Conservation (phyloP, 352 stramenopile species). For the Pythium grandisporangium region DNA sequence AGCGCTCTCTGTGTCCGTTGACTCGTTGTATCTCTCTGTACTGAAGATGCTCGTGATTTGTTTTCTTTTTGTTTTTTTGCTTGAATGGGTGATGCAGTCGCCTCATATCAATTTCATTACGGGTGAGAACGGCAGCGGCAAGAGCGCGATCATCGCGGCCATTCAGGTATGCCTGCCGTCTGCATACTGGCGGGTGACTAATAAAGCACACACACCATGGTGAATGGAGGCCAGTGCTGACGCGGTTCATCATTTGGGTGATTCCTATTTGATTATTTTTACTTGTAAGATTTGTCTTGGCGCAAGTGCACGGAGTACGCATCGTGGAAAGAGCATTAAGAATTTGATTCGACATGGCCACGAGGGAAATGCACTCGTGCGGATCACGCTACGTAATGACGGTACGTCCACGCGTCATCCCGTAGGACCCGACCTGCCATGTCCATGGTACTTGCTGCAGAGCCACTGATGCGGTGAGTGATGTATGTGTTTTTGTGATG, state of each 20-base stretch:
- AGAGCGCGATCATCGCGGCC: slow-evolving; percentile 95
- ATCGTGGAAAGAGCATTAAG: slow-evolving; percentile 93
- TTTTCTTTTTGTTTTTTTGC: no score
- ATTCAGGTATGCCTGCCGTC: slow-evolving; percentile 83
- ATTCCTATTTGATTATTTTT: no score
- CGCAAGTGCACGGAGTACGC: slow-evolving; percentile 87
- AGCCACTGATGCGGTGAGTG: no score
- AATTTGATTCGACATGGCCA: slow-evolving; percentile 93
- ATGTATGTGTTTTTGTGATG: not conserved
- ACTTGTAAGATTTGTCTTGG: slow-evolving; percentile 93
- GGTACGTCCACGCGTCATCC: slow-evolving; percentile 8
- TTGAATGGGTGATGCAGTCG: slow-evolving; percentile 11
- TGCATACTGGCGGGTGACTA: slow-evolving; percentile 1
- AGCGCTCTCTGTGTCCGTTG: no score
- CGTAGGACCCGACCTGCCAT: not conserved
- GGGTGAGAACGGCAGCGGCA: slow-evolving; percentile 93
- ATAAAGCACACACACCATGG: slow-evolving; percentile 4
- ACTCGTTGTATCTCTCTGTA: no score
- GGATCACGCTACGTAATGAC: slow-evolving; percentile 92
- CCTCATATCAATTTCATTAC: slow-evolving; percentile 86
- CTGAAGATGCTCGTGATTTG: no score
- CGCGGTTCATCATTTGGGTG: no score
- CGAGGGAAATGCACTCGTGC: slow-evolving; percentile 79
- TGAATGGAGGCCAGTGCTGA: no score
- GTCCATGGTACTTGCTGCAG: not conserved